A percentile compares a stretch with the other conserved stretches of the same genome.
These are phyloP conservation scores for Breviolum minutum DNA, from an alignment of 73 alveolate species.

Conservation along the genomic window DNA sequence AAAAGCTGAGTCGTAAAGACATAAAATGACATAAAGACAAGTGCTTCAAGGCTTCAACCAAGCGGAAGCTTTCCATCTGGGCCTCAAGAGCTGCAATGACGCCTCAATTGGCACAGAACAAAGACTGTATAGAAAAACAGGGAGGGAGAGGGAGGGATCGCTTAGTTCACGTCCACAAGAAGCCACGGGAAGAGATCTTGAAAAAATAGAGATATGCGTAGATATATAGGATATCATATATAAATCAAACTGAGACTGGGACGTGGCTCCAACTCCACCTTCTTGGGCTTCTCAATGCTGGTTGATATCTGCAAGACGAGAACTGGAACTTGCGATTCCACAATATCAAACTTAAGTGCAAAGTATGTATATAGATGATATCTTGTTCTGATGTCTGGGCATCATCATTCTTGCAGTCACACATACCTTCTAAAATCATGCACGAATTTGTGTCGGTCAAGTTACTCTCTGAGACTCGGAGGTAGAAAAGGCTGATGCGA, in stretches of 20 bases:
- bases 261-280: constrained; percentile 62
- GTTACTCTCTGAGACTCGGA: neutral
- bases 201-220: no score
- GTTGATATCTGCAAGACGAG: neutral
- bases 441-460: neutral
- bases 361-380: neutral
- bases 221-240: no score
- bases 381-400: no score
- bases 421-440: no score
- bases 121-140: no score
- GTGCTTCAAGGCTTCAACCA: neutral
- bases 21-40: neutral
- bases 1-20: neutral
- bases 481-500: neutral
- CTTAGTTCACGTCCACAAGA: no score
- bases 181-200: no score
- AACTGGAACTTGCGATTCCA: neutral
- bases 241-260: neutral
- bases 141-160: no score
- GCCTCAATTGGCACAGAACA: neutral
- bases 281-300: constrained; percentile 63
- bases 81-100: constrained; percentile 46
- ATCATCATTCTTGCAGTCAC: no score
- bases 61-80: neutral
- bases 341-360: neutral